These are phyloP conservation scores for Forsythia suspensa DNA, from an alignment of 257 asterid species.

Conservation along the genomic window DNA sequence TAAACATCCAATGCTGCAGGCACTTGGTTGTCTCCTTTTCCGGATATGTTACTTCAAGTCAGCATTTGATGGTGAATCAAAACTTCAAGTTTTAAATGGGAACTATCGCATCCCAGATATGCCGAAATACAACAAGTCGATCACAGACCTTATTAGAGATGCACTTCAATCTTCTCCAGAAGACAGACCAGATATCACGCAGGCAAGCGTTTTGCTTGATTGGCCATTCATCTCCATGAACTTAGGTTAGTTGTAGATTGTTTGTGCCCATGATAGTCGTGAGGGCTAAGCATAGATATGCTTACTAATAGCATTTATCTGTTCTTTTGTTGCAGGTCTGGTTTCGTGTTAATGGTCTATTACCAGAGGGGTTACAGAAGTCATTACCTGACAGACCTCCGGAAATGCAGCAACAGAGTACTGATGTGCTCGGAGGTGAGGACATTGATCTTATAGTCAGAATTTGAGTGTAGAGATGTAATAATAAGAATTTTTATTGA, in stretches of 20 bases:
- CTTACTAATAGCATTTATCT: constrained; percentile 32
- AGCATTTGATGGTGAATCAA: constrained; percentile 98
- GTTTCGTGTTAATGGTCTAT: constrained; percentile 88
- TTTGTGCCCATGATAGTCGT: constrained; percentile 54
- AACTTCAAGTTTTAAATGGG: constrained; percentile 92
- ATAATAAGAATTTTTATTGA: neutral
- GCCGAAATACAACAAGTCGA: constrained; percentile 75
- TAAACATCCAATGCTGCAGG: constrained; percentile 46
- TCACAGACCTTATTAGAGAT: constrained; percentile 75
- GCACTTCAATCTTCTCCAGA: constrained; percentile 87
- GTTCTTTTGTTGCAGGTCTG: constrained; percentile 64
- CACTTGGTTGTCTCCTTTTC: constrained; percentile 93
- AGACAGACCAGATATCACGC: constrained; percentile 96
- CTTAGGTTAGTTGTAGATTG: constrained; percentile 82
- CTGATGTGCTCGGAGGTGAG: constrained; percentile 66
- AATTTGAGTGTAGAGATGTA: constrained; percentile 18
- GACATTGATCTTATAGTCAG: neutral
- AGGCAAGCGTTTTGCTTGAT: constrained; percentile 98
- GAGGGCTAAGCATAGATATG: constrained; percentile 48
- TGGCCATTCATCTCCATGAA: constrained; percentile 83
- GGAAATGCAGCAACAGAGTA: constrained; percentile 56
- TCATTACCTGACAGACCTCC: constrained; percentile 83
- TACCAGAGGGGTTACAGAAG: constrained; percentile 79
- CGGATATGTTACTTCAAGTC: constrained; percentile 92
- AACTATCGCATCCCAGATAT: constrained; percentile 89